Evolutionary conservation across 352 stramenopile genomes (phyloP), one percentile per base, ranked within the genome.

Genomic region (Phytophthora boehmeriae): DNA sequence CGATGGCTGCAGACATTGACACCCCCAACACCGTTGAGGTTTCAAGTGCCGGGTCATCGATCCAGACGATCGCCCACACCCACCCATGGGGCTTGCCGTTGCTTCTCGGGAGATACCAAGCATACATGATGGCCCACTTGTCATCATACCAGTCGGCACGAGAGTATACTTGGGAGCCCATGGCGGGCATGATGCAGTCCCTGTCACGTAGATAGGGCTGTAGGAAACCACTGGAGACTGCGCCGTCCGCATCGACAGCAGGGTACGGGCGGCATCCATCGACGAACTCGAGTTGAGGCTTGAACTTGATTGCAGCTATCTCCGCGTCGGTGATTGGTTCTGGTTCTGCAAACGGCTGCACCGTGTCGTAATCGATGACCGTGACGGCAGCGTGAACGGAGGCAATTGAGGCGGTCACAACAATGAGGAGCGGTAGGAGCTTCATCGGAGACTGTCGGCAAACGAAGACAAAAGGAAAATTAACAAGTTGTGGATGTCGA

Each of bases 11-110:
- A 19, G 22, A 68, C 61, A 69, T 69, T 2, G 61, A 69, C 1
- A 69, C 47, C 0, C 55, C 62, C 14, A 53, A 36, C 25, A 73
- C 59, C 8, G 41, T 67, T 22, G 68, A 63, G 50, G 67, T 70
- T 11, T 36, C 53, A 0, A 32, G 17, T n/a, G 58, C 50, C 13
- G 57, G 48, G 25, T 54, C 71, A 47, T 75, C 66, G 46, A 73
- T 68, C n/a, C 73, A 82, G 8, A 78, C 70, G 2, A 82, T 65
- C 2, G 67, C 61, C 54, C 75, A 69, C 55, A 78, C 61, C 73
- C 73, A 81, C n/a, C n/a, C 54, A 72, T 68, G 50, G 78, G 66
- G 65, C 11, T 61, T 62, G 6, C 63, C n/a, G 4, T 22, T 22
- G 16, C 22, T 68, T 56, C 78, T 80, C 28, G 73, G 68, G 57